Conservation (phyloP, 225 moss, liverwort and hornwort genomes). For the Sphagnum contortum region DNA sequence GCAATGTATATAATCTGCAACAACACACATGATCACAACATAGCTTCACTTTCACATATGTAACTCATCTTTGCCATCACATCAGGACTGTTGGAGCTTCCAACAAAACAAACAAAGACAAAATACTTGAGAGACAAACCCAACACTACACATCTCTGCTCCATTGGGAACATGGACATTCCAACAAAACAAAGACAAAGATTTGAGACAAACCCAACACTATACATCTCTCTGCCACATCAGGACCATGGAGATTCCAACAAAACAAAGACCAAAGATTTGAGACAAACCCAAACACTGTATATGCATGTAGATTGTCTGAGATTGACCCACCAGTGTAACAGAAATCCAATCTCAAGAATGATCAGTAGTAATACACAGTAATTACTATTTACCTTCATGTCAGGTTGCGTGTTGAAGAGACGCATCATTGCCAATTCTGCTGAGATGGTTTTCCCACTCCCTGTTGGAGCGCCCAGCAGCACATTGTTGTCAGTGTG, state of each 20-base stretch:
- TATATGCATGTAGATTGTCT: too few relatives aligned
- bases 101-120: too few relatives aligned
- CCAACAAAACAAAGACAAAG: too few relatives aligned
- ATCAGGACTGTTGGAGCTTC: too few relatives aligned
- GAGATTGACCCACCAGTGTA: neutral
- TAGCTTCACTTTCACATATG: too few relatives aligned
- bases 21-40: neutral
- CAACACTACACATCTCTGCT: neutral
- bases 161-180: neutral
- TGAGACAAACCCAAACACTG: too few relatives aligned
- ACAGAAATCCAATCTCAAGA: neutral
- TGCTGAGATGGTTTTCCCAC: slow-evolving; percentile 96
- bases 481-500: slow-evolving; percentile 93
- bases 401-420: slow-evolving; percentile 82
- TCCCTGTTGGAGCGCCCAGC: slow-evolving; percentile 94
- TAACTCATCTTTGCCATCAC: too few relatives aligned
- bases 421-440: slow-evolving; percentile 88
- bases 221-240: neutral
- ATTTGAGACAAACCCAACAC: too few relatives aligned
- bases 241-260: neutral
- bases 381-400: slow-evolving; percentile 52
- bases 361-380: neutral
- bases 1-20: slow-evolving; percentile 95
- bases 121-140: too few relatives aligned
- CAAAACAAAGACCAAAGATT: too few relatives aligned